A percentile compares a stretch with the other conserved stretches of the same genome.
These are phyloP conservation scores for Irpex sp. DNA, from an alignment of 1,284 basidiomycete species.

Conservation along the genomic window DNA sequence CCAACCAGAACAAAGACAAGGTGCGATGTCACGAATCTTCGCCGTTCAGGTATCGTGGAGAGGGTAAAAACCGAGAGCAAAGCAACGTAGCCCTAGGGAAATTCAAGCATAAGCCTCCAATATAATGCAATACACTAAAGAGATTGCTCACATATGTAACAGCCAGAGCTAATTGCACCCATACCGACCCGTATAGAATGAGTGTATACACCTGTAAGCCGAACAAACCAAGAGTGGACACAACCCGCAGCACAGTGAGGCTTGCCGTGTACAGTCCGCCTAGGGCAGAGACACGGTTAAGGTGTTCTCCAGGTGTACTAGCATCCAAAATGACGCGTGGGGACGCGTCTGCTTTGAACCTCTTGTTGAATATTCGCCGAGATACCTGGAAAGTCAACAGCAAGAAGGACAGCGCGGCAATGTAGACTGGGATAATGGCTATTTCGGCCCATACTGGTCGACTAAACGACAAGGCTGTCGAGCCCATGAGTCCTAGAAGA, in stretches of 20 bases:
- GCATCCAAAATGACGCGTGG: background rate
- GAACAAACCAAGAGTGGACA: background rate
- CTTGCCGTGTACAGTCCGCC: background rate
- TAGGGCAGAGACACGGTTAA: background rate
- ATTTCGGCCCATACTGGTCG: background rate
- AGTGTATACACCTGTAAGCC: background rate
- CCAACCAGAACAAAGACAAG: background rate
- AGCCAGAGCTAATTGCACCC: background rate
- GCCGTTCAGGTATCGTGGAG: constrained; percentile 8
- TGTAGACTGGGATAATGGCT: background rate
- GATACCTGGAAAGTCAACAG: background rate
- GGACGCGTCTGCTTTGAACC: background rate
- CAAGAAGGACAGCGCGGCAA: background rate
- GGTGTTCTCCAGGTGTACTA: background rate
- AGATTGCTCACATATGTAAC: background rate
- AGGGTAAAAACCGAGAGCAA: constrained; percentile 21
- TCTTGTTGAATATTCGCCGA: background rate
- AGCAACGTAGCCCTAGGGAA: constrained; percentile 20
- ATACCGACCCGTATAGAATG: background rate
- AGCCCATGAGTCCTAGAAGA: background rate
- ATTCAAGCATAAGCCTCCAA: no score
- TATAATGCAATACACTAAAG: background rate
- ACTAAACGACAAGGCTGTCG: background rate
- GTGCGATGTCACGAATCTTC: constrained; percentile 5
- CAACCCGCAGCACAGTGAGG: background rate